Percentiles rank a stretch among this genome's conserved stretches.
These are phyloP conservation scores for Bassia scoparia DNA, from an alignment of 148 eudicot species.

Conservation along the genomic window DNA sequence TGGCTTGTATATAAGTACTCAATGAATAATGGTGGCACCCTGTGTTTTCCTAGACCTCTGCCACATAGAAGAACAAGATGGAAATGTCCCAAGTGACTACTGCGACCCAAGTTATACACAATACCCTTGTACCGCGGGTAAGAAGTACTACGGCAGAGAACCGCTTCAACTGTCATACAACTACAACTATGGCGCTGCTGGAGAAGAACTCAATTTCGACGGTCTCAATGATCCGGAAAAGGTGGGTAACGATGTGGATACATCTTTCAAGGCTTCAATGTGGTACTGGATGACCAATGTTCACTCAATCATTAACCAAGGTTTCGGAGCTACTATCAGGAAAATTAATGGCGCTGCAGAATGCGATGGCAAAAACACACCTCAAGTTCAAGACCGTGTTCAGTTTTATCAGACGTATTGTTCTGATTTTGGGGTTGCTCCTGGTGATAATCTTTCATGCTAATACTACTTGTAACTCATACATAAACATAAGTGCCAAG, in stretches of 20 bases:
- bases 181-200: constrained; percentile 54
- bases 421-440: constrained; percentile 42
- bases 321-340: constrained; percentile 54
- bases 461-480: neutral
- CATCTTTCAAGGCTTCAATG: constrained; percentile 50
- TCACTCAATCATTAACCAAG: constrained; percentile 40
- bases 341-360: constrained; percentile 50
- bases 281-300: constrained; percentile 58
- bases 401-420: constrained; percentile 42
- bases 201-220: constrained; percentile 33
- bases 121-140: constrained; percentile 9
- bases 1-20: no score
- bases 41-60: constrained; percentile 1
- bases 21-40: no score
- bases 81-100: constrained; percentile 16
- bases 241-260: constrained; percentile 36
- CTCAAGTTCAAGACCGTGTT: constrained; percentile 33
- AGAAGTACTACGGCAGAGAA: constrained; percentile 59
- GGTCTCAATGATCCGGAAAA: constrained; percentile 46
- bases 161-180: constrained; percentile 61
- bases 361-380: constrained; percentile 36
- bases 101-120: no score
- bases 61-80: constrained; percentile 28
- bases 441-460: constrained; percentile 49
- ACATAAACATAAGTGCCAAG: no score